phyloP scores from a whole-genome alignment of 1,284 basidiomycete genomes.

The Moesziomyces globuligerus region DNA sequence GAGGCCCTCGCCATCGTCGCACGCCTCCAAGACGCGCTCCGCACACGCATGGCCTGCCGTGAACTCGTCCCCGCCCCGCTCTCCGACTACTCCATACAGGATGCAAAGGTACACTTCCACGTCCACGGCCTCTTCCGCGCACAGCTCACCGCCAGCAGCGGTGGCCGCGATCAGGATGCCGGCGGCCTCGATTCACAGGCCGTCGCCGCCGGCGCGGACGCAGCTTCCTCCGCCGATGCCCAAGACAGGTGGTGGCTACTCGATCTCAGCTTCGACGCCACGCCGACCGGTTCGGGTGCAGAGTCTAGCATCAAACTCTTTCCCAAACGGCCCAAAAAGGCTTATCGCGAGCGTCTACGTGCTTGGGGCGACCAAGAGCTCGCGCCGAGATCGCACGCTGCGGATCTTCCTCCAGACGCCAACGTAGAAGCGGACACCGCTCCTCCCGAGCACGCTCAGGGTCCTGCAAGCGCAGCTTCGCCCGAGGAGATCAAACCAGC shows the following conservation, averaged over 20 bases:
- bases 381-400: constrained; percentile 20
- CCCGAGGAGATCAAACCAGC: constrained; percentile 2
- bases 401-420: neutral
- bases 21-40: constrained; percentile 80
- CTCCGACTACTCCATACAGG: constrained; percentile 77
- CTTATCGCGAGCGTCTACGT: constrained; percentile 42
- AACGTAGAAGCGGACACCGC: constrained; percentile 7
- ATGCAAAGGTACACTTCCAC: constrained; percentile 81
- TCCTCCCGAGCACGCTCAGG: constrained; percentile 7
- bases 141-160: constrained; percentile 50
- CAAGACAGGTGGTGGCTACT: constrained; percentile 63
- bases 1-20: constrained; percentile 76
- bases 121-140: constrained; percentile 80
- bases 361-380: constrained; percentile 54
- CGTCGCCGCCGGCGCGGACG: constrained; percentile 2
- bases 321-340: constrained; percentile 48
- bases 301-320: constrained; percentile 27
- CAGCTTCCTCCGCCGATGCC: constrained; percentile 67
- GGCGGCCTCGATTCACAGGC: constrained; percentile 64
- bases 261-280: constrained; percentile 56
- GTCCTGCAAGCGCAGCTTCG: constrained; percentile 5
- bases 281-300: constrained; percentile 44
- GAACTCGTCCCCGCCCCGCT: constrained; percentile 65
- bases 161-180: constrained; percentile 11
- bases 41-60: constrained; percentile 74